Base-by-base conservation (phyloP, 164 flowering plant genomes). In the Berberis vulgaris region DNA sequence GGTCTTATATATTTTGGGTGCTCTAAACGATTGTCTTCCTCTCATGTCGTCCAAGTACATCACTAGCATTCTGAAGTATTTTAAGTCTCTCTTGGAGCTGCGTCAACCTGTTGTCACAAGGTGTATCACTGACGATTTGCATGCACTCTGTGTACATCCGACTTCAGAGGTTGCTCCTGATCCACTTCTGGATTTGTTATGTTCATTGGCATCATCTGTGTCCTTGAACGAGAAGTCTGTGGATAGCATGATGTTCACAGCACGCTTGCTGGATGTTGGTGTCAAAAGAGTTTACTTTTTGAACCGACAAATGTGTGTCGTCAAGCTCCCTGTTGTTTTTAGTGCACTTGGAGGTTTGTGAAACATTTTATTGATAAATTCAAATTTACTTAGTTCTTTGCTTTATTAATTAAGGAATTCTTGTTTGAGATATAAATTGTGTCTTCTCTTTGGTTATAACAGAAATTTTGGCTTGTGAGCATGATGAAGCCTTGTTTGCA, bases 401-500 rank as follows among this genome's bases (percentile, higher is more conserved):
- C 8, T 10, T 10, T 12, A 10, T 10, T 10, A 52, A 52, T 10
- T 4, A 7, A 11, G 11, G 11, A 52, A 10, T 52, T 52, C 4
- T 7, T 2, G n/a, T 40, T 0, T 13, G 7, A 8, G 5, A n/a
- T 42, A 39, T 4, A 8, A 11, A 57, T 11, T 62, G 10, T 64
- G 59, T 26, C 6, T 41, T 42, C 2, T 54, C 59, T 46, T 60
- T 6, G 8, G 39, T 13, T 55, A 64, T 66, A 46, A 65, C 89
- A 95, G 99, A 89, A 75, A 73, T 89, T 71, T 70, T 95, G 80
- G 87, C 78, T 54, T 82, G 78, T 53, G 92, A 82, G 67, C 89
- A 86, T 69, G 94, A 86, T 73, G 99, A 91, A 73, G 89, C 97
- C 26, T 66, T 82, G 69, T 74, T 72, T 74, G 96, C 94, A 4